Evolutionary conservation across 2,329 filamentous ascomycete species (phyloP).

Genomic region (Rhynchosporium agropyri): DNA sequence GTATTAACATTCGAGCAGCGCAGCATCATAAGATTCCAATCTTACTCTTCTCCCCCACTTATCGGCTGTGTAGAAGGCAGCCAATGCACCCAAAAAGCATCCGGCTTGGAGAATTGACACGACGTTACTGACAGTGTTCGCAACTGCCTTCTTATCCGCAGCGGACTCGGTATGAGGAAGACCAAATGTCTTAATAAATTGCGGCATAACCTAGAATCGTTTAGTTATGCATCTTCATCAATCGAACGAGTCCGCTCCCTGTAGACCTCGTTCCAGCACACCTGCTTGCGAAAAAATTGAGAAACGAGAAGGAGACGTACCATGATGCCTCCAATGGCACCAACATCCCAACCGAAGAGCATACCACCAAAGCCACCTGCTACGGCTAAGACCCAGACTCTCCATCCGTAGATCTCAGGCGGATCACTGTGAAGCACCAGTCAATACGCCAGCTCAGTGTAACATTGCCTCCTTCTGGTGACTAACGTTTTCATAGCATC

Average conservation of each 20-base stretch:
- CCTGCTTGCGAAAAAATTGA: constrained; percentile 49
- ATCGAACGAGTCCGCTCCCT: too few relatives aligned
- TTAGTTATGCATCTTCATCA: too few relatives aligned
- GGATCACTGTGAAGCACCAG: constrained; percentile 31
- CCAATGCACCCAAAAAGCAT: constrained; percentile 65
- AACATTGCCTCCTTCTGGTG: neutral
- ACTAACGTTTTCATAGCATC: constrained; percentile 63
- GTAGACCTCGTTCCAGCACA: constrained; percentile 42
- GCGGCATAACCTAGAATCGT: neutral
- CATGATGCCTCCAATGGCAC: constrained; percentile 75
- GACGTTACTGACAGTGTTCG: constrained; percentile 58
- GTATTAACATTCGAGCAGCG: neutral
- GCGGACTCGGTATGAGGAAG: neutral
- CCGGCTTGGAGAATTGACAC: constrained; percentile 71
- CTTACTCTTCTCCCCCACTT: constrained; percentile 38
- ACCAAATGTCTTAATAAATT: constrained; percentile 14
- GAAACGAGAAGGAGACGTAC: constrained; percentile 40
- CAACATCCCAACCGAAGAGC: constrained; percentile 61
- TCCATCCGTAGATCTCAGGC: constrained; percentile 53
- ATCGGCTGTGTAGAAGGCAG: constrained; percentile 47
- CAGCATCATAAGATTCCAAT: constrained; percentile 23
- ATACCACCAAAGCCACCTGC: constrained; percentile 68
- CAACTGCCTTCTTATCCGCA: neutral
- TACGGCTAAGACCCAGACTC: constrained; percentile 47
- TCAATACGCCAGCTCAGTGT: neutral